A percentile compares a stretch with the other conserved stretches of the same genome.
These are phyloP conservation scores for Fusarium hainanense DNA, from an alignment of 2,329 filamentous ascomycete genomes.

Conservation along the genomic window DNA sequence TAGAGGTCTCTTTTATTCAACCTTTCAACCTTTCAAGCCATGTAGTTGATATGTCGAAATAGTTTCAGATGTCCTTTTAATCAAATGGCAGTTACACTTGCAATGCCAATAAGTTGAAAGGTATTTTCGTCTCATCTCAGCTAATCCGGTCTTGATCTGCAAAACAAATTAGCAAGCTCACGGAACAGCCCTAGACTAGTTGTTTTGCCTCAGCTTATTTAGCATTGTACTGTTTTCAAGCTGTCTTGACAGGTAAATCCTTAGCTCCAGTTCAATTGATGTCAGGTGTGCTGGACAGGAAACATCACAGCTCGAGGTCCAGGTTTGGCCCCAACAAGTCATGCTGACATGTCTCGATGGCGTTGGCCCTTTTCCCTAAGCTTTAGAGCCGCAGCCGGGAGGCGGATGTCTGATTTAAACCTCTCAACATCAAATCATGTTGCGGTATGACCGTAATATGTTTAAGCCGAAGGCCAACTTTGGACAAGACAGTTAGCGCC, in stretches of 20 bases:
- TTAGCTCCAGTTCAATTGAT: slow-evolving; percentile 6
- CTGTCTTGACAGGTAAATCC: background rate
- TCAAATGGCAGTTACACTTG: background rate
- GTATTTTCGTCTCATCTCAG: background rate
- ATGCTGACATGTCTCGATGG: slow-evolving; percentile 38
- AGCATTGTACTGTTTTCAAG: background rate
- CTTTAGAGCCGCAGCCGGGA: slow-evolving; percentile 32
- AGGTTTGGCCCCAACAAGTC: slow-evolving; percentile 18
- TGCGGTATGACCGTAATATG: slow-evolving; percentile 17
- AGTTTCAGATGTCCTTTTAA: background rate
- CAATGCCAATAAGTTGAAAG: background rate
- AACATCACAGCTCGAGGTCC: slow-evolving; percentile 8
- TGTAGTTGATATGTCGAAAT: background rate
- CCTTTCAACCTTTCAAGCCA: background rate
- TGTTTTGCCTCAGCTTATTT: background rate
- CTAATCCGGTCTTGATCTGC: background rate
- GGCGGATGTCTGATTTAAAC: slow-evolving; percentile 27
- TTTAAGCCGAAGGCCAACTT: slow-evolving; percentile 16
- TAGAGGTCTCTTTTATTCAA: background rate
- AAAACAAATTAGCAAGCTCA: background rate
- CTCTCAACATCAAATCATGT: slow-evolving; percentile 4
- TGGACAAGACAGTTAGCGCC: slow-evolving; percentile 7
- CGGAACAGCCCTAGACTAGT: slow-evolving; percentile 1
- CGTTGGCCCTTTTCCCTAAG: slow-evolving; percentile 28
- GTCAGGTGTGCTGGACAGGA: slow-evolving; percentile 26